Conservation (phyloP, 2,329 filamentous ascomycete species). For the Pleomassaria siparia region DNA sequence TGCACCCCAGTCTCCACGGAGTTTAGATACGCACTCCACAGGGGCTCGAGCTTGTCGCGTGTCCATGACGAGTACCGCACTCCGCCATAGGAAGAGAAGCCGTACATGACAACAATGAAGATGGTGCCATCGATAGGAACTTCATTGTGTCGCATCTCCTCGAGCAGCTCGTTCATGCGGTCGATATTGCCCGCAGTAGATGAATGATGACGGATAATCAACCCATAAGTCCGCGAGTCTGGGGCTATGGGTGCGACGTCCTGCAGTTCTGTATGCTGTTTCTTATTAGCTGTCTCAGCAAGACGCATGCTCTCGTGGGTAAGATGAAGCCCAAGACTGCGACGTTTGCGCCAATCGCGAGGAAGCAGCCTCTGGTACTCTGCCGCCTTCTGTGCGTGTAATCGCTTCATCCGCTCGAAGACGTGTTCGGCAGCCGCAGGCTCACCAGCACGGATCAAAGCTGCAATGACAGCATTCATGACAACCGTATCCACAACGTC, state of each 20-base stretch:
- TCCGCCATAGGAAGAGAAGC: constrained; percentile 74
- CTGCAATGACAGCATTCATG: constrained; percentile 82
- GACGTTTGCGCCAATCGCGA: constrained; percentile 45
- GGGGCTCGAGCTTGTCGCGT: constrained; percentile 60
- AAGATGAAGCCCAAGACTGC: constrained; percentile 51
- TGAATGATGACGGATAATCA: constrained; percentile 76
- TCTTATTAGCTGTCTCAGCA: constrained; percentile 49
- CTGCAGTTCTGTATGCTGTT: constrained; percentile 64
- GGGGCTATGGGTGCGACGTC: constrained; percentile 67
- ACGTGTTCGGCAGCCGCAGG: constrained; percentile 74
- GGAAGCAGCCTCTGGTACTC: neutral
- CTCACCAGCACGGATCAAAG: constrained; percentile 76
- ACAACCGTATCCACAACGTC: constrained; percentile 87
- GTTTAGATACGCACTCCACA: constrained; percentile 32
- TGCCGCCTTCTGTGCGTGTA: constrained; percentile 47
- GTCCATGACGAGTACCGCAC: constrained; percentile 71
- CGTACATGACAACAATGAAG: constrained; percentile 80
- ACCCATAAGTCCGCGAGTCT: constrained; percentile 75
- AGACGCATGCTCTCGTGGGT: constrained; percentile 47
- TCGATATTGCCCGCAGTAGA: constrained; percentile 69
- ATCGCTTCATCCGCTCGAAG: constrained; percentile 79
- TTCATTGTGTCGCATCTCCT: constrained; percentile 72
- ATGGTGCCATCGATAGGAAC: constrained; percentile 73
- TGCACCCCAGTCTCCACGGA: constrained; percentile 20
- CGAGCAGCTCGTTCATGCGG: constrained; percentile 69